phyloP scores from a whole-genome alignment of 2,329 filamentous ascomycete genomes.

The Lachnellula arida region DNA sequence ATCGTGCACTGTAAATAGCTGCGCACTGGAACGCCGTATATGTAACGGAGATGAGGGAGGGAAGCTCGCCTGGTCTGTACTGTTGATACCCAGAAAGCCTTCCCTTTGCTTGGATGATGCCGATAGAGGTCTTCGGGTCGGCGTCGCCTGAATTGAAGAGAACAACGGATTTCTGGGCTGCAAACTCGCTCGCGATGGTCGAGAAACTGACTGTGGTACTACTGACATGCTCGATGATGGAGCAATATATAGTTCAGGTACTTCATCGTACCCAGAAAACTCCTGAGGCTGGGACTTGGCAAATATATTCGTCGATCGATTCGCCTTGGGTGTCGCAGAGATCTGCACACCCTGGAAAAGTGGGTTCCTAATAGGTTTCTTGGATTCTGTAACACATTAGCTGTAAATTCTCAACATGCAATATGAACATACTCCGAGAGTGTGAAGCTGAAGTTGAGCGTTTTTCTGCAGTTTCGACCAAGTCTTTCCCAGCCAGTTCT shows the following conservation, averaged over 20 bases:
- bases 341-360: conserved; percentile 32
- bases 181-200: conserved; percentile 8
- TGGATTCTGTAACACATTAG: conserved; percentile 44
- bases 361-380: conserved; percentile 42
- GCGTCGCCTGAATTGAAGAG: conserved; percentile 28
- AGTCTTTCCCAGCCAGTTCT: conserved; percentile 59
- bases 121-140: conserved; percentile 21
- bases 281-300: conserved; percentile 12
- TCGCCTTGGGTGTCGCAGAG: conserved; percentile 30
- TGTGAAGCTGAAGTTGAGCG: conserved; percentile 45
- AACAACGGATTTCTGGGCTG: conserved; percentile 16
- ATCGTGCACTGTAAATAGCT: conserved; percentile 25
- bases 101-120: neutral
- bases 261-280: conserved; percentile 8
- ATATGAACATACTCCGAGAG: conserved; percentile 44
- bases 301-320: conserved; percentile 26
- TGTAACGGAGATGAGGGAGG: conserved; percentile 26
- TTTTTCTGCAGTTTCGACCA: conserved; percentile 63
- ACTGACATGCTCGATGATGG: conserved; percentile 26
- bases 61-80: neutral
- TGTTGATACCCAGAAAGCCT: neutral
- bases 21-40: conserved; percentile 23
- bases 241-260: conserved; percentile 11
- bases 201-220: conserved; percentile 26
- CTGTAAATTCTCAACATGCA: neutral